phyloP scores from a whole-genome alignment of 257 asterid genomes.

The Nyctanthes arbortristis region DNA sequence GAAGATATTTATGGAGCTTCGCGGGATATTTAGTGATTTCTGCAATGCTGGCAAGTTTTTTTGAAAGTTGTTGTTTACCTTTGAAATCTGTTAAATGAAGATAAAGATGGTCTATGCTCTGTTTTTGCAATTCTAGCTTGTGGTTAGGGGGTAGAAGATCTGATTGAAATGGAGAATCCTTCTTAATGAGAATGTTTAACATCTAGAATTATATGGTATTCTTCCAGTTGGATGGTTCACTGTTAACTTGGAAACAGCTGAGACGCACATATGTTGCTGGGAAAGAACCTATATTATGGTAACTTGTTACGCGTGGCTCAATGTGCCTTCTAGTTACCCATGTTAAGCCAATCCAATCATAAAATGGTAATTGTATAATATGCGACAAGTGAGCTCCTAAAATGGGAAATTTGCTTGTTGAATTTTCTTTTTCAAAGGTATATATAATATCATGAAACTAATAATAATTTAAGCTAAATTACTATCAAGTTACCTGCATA shows the following conservation, averaged over 20 bases:
- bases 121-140: not conserved
- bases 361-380: not conserved
- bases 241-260: not conserved
- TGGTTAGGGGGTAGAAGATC: not conserved
- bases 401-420: not conserved
- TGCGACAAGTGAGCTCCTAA: not conserved
- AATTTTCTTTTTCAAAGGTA: not conserved
- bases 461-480: not conserved
- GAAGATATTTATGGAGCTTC: not conserved
- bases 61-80: too few relatives aligned
- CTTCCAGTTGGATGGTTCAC: not conserved
- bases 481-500: not conserved
- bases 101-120: not conserved
- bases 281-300: not conserved
- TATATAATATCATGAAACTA: not conserved
- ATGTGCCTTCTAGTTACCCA: not conserved
- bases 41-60: too few relatives aligned
- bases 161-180: not conserved
- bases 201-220: not conserved
- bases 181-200: not conserved
- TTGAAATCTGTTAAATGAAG: not conserved
- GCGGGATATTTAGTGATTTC: not conserved
- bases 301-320: not conserved
- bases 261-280: not conserved
- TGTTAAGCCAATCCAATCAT: not conserved